Percentiles rank a stretch among this genome's conserved stretches.
phyloP scores from a whole-genome alignment of 1,284 basidiomycete genomes.

The Tylopilus sp. region DNA sequence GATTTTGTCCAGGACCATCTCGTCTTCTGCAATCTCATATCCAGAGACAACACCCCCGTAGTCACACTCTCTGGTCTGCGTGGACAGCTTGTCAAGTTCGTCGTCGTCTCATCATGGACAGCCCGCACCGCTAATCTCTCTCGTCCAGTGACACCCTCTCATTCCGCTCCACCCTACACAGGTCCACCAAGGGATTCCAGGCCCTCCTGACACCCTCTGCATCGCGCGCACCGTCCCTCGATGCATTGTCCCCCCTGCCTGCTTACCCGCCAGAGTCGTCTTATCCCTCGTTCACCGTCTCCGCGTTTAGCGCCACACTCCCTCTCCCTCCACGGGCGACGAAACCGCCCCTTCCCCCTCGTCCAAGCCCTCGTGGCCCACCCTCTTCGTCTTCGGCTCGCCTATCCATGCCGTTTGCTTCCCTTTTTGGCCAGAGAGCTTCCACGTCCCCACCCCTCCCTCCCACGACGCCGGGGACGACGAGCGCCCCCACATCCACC shows the following conservation, averaged over 20 bases:
- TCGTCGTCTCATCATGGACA: conserved; percentile 11
- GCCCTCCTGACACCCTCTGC: conserved; percentile 49
- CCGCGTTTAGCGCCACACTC: conserved; percentile 50
- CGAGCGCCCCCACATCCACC: neutral
- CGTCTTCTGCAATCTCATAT: conserved; percentile 52
- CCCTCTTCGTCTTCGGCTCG: conserved; percentile 36
- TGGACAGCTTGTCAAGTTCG: conserved; percentile 60
- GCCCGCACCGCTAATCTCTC: conserved; percentile 15
- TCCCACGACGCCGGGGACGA: conserved; percentile 4
- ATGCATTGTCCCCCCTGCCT: conserved; percentile 50
- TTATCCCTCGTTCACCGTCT: conserved; percentile 56
- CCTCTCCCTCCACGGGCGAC: conserved; percentile 62
- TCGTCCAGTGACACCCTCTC: conserved; percentile 52
- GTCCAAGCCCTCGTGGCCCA: conserved; percentile 35
- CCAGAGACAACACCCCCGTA: conserved; percentile 46
- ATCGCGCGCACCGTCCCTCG: conserved; percentile 48
- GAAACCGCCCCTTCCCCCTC: conserved; percentile 65
- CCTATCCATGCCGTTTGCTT: conserved; percentile 62
- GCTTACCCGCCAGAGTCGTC: conserved; percentile 28
- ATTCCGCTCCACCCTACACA: conserved; percentile 63
- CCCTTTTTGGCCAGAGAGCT: conserved; percentile 53
- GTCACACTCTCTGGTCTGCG: conserved; percentile 81
- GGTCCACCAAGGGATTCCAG: conserved; percentile 57
- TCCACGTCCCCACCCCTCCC: conserved; percentile 34
- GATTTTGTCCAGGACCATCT: conserved; percentile 81